Conservation (phyloP, 2,329 filamentous ascomycete species). For the Monosporascus sp. region DNA sequence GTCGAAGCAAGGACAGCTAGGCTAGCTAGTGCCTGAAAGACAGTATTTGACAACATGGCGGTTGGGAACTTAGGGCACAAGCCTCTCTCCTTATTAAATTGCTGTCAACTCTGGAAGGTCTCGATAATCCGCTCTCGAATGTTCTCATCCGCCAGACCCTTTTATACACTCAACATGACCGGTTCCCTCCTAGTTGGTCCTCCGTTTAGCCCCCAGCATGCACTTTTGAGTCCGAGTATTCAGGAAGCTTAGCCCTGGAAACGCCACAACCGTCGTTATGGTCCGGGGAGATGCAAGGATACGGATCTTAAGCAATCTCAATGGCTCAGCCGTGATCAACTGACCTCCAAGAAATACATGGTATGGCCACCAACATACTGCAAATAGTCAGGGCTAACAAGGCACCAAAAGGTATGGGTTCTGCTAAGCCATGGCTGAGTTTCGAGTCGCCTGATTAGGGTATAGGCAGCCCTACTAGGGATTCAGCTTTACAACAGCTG, state of each 20-base stretch:
- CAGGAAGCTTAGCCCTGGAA: not conserved
- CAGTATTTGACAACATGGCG: constrained; percentile 4
- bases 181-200: too few relatives aligned
- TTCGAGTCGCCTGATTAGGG: not conserved
- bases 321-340: not conserved
- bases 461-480: not conserved
- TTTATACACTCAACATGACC: too few relatives aligned
- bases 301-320: not conserved
- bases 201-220: too few relatives aligned
- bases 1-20: constrained; percentile 4
- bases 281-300: not conserved
- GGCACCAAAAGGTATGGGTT: not conserved
- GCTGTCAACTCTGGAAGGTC: not conserved
- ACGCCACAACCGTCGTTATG: not conserved
- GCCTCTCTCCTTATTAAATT: not conserved
- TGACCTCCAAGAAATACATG: not conserved
- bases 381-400: not conserved
- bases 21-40: not conserved
- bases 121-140: not conserved
- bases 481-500: not conserved
- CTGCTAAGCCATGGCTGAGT: not conserved
- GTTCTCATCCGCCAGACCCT: too few relatives aligned
- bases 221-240: not conserved
- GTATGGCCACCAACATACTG: not conserved
- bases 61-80: not conserved